phyloP scores from a whole-genome alignment of 139 green algal species.

The Chlamydomonas schloesseri region DNA sequence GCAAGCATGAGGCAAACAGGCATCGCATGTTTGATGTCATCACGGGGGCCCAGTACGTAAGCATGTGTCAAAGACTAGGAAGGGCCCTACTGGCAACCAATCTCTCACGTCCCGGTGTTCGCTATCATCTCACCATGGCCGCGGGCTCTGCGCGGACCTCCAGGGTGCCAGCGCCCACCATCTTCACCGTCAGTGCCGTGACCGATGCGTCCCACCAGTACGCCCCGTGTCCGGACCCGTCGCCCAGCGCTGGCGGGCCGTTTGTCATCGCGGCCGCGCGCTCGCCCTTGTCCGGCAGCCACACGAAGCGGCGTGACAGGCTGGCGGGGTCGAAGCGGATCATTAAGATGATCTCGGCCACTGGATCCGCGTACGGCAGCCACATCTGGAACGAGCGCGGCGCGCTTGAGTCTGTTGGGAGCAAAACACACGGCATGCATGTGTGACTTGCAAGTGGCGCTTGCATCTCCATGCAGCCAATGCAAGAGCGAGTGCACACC shows the following conservation, averaged over 20 bases:
- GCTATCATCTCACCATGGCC: conserved; percentile 8
- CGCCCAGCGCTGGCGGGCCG: conserved; percentile 1
- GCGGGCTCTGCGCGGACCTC: conserved; percentile 1
- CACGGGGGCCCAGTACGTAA: no score
- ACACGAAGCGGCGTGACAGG: background rate
- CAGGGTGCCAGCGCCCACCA: conserved; percentile 21
- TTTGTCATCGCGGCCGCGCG: no score
- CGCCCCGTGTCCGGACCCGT: conserved; percentile 43
- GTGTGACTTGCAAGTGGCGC: no score
- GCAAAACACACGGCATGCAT: no score
- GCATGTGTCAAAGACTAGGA: no score
- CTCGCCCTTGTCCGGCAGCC: background rate
- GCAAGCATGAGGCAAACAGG: no score
- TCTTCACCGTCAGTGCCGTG: conserved; percentile 47
- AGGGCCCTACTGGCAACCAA: no score
- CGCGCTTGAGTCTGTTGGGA: no score
- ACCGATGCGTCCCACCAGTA: conserved; percentile 58
- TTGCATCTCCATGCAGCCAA: no score
- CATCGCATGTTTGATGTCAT: no score
- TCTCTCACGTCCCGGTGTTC: no score
- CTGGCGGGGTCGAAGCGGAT: background rate
- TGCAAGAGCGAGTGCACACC: no score
- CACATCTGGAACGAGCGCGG: background rate
- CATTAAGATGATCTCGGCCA: background rate
- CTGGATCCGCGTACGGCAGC: conserved; percentile 3